A percentile compares a stretch with the other conserved stretches of the same genome.
Conservation (phyloP, 805 yeast genomes). For the Danielozyma ontarioensis region DNA sequence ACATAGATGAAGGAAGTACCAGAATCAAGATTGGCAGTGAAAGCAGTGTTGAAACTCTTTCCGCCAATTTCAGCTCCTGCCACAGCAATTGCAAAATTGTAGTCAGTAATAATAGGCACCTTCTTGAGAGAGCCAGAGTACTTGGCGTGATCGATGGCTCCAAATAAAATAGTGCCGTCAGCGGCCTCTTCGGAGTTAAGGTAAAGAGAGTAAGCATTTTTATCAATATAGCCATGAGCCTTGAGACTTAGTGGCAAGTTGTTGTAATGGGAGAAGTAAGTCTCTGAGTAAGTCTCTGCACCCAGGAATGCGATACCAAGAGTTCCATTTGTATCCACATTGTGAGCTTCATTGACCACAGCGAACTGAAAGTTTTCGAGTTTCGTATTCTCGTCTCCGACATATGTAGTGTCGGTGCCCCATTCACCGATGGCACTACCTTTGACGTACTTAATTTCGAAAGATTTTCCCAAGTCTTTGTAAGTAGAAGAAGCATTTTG, state of each 20-base stretch:
- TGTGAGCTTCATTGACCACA: too few species aligned
- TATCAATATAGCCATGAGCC: slow-evolving; percentile 9
- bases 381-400: too few species aligned
- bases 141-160: slow-evolving; percentile 15
- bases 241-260: slow-evolving; percentile 12
- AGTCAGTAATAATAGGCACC: neutral
- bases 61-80: too few species aligned
- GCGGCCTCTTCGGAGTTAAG: slow-evolving; percentile 2
- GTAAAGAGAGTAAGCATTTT: slow-evolving; percentile 3
- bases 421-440: too few species aligned
- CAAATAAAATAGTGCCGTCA: slow-evolving; percentile 12
- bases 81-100: neutral
- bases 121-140: slow-evolving; percentile 6
- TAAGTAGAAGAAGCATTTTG: neutral
- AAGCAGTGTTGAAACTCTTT: slow-evolving; percentile 94
- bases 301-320: too few species aligned
- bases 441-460: too few species aligned
- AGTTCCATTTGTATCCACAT: too few species aligned
- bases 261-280: slow-evolving; percentile 9
- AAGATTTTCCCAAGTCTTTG: too few species aligned
- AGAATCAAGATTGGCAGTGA: slow-evolving; percentile 93
- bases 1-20: slow-evolving; percentile 86
- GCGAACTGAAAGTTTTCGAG: too few species aligned
- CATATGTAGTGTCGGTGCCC: too few species aligned
- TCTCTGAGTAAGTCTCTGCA: too few species aligned